These are phyloP conservation scores for Straminergon stramineum DNA, from an alignment of 225 moss, liverwort and hornwort genomes.

Conservation along the genomic window DNA sequence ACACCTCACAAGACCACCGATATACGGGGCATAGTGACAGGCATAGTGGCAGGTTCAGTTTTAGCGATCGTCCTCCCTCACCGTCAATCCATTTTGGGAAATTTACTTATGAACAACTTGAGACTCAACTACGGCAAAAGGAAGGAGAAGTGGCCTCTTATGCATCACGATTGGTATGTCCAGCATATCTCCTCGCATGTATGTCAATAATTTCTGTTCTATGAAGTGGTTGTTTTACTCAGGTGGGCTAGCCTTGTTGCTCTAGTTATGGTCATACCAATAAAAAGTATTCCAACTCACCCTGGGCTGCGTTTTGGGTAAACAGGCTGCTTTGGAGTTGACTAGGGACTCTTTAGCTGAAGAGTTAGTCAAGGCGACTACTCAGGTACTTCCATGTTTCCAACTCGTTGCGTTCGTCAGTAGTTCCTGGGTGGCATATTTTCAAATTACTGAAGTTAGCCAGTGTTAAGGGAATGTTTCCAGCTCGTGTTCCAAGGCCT, in stretches of 20 bases:
- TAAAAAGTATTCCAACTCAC: background rate
- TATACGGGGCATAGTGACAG: conserved; percentile 42
- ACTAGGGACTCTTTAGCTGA: conserved; percentile 94
- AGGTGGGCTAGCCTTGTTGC: background rate
- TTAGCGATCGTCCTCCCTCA: conserved; percentile 88
- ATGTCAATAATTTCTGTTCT: background rate
- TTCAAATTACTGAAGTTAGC: background rate
- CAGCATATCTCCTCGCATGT: background rate
- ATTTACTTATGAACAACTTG: conserved; percentile 81
- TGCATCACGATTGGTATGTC: conserved; percentile 79
- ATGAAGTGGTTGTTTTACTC: background rate
- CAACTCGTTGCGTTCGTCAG: background rate
- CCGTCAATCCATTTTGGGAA: conserved; percentile 71
- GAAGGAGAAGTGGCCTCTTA: conserved; percentile 95
- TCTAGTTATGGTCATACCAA: background rate
- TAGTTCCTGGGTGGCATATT: background rate
- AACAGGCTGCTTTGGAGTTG: conserved; percentile 81
- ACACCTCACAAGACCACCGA: conserved; percentile 58
- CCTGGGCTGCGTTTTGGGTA: background rate
- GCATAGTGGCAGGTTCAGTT: conserved; percentile 77
- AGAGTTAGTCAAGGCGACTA: conserved; percentile 88
- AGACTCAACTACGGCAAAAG: conserved; percentile 79
- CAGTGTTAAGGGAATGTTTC: background rate
- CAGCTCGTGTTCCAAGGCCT: background rate
- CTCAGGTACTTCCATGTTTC: conserved; percentile 59